Base-by-base conservation (phyloP, 2,329 filamentous ascomycete genomes). In the Thelonectria rubi region DNA sequence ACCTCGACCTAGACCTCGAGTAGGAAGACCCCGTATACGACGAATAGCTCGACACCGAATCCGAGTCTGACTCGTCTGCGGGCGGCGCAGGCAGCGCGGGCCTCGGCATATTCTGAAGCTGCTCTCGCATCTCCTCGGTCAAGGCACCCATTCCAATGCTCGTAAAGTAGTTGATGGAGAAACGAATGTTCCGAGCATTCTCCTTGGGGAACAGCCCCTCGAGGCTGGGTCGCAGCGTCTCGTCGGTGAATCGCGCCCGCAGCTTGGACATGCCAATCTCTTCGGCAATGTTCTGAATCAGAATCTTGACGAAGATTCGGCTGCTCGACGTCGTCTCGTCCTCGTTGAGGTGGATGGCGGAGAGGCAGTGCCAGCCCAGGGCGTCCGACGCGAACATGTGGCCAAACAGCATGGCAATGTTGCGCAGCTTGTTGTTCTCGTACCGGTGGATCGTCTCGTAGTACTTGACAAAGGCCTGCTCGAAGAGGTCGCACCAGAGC, bases 161-260 rank as follows among this genome's bases (percentile, higher is more conserved):
- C 10, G 95, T 99, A 77, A 99, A 98, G 84, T 97, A 99, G 79
- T 99, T 99, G 88, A 99, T 97, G 52, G 94, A 92, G 82, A 99
- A 99, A 55, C 94, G 89, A 40, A 94, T 93, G 78, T 97, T 95
- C 74, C 92, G 89, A 21, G 93, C 88, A 72, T 93, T 92, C 75
- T 98, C 94, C 63, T 83, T 90, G 0, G 95, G 95, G 83, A 99
- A 98, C 45, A 99, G 81, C 30, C 94, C 94, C 40, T 90, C 87
- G 61, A 97, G 87, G 74, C 87, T 91, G 51, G 93, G 88, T 63
- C 90, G 88, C 40, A 98, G 82, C 51, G 88, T 85, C 45, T 95
- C 91, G 69, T 97, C 93, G 67, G 84, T 87, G 78, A 97, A 84
- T 17, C 91, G 87, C 47, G 88, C 86, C 69, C 91, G 88, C 54